phyloP scores from a whole-genome alignment of 129 eudicot species.

The Saussurea involucrata region DNA sequence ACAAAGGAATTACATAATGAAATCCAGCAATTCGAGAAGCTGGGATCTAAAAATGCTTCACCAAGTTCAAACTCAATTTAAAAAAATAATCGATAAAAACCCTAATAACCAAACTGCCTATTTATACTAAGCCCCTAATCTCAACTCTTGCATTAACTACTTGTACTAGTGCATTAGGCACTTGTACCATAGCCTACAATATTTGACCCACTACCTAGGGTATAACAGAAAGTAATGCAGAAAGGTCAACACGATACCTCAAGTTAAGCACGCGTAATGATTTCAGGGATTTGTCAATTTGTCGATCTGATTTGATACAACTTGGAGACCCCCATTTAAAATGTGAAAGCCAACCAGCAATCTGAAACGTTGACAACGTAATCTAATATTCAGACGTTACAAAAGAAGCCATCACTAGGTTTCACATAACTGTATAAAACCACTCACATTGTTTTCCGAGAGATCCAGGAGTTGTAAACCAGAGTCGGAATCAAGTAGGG shows the following conservation, averaged over 20 bases:
- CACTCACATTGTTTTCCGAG: conserved; percentile 79
- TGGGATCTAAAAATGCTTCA: too few species aligned
- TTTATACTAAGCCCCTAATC: too few species aligned
- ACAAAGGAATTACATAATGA: background rate
- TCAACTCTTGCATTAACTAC: too few species aligned
- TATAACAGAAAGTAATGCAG: background rate
- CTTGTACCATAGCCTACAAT: too few species aligned
- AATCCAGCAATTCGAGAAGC: background rate
- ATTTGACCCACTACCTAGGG: too few species aligned
- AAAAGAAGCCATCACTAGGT: background rate
- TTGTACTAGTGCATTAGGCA: too few species aligned
- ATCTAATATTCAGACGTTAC: background rate
- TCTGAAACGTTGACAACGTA: conserved; percentile 39
- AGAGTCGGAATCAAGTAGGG: conserved; percentile 63
- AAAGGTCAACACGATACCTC: conserved; percentile 39
- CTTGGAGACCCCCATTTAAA: conserved; percentile 40
- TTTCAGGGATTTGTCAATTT: conserved; percentile 40
- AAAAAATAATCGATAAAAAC: too few species aligned
- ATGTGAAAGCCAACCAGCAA: conserved; percentile 76
- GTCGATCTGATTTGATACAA: conserved; percentile 21
- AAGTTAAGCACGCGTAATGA: conserved; percentile 63
- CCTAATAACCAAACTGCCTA: too few species aligned
- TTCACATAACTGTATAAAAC: background rate
- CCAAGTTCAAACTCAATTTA: too few species aligned
- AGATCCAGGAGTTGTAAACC: conserved; percentile 56